Conservation (phyloP, 202 grass and related monocot genomes). For the Schoenoplectus triqueter region DNA sequence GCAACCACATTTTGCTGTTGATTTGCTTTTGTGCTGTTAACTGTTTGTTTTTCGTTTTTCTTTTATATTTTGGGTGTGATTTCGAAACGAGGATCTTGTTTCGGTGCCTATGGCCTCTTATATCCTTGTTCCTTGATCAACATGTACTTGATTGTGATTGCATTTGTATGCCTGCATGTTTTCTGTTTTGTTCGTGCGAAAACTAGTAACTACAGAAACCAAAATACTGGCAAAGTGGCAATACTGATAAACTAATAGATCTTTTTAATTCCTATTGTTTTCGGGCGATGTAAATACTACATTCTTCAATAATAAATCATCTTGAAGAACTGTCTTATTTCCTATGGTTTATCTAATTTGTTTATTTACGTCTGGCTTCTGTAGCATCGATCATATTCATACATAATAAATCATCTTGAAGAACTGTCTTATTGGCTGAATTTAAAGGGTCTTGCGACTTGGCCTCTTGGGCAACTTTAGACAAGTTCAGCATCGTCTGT, state of each 20-base stretch:
- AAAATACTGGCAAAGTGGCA: background rate
- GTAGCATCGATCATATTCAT: background rate
- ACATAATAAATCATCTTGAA: background rate
- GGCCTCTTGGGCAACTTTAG: too few relatives aligned
- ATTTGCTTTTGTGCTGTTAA: too few relatives aligned
- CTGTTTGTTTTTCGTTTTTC: too few relatives aligned
- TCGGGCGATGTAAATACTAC: background rate
- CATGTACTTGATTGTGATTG: background rate
- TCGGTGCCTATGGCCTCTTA: background rate
- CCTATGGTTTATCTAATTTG: background rate
- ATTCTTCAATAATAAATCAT: constrained; percentile 15
- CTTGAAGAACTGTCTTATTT: too few relatives aligned
- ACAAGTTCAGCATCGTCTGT: background rate
- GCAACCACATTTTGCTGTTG: too few relatives aligned
- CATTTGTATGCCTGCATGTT: background rate
- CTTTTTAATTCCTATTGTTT: background rate
- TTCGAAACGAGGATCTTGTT: background rate
- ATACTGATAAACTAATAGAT: background rate
- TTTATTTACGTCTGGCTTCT: background rate
- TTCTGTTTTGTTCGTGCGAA: background rate
- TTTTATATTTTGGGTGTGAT: too few relatives aligned
- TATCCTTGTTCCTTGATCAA: too few relatives aligned
- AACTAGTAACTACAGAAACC: too few relatives aligned
- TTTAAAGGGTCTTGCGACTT: too few relatives aligned
- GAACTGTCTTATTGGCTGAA: background rate